phyloP scores from a whole-genome alignment of 306 rosid genomes.

The Amphicarpaea edgeworthii region DNA sequence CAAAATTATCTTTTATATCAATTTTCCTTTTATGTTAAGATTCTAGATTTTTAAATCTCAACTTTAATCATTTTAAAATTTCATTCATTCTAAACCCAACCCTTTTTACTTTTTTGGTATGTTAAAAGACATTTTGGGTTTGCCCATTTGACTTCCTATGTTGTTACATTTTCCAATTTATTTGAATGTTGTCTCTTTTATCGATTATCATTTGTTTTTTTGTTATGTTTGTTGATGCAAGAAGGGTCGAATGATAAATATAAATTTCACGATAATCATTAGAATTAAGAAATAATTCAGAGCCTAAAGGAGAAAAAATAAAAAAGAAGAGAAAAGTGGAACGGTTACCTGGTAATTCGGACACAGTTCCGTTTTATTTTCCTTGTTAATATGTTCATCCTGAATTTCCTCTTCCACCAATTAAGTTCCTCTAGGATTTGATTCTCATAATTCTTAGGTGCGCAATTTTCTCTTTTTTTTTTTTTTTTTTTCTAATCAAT shows the following conservation, averaged over 20 bases:
- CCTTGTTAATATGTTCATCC: neutral
- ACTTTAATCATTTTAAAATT: neutral
- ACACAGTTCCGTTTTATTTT: conserved; percentile 36
- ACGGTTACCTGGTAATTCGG: conserved; percentile 45
- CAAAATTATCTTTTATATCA: no score
- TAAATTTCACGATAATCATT: neutral
- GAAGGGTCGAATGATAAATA: neutral
- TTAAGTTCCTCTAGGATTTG: conserved; percentile 37
- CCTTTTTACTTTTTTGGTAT: no score
- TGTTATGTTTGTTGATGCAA: neutral
- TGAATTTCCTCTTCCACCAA: conserved; percentile 4
- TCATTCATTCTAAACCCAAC: no score
- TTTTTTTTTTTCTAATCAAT: neutral
- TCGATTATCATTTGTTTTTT: neutral
- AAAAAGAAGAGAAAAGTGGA: conserved; percentile 9
- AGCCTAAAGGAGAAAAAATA: neutral
- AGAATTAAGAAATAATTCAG: neutral
- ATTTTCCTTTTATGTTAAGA: no score
- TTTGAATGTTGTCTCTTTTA: neutral
- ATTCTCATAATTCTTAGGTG: conserved; percentile 35
- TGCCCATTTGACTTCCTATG: no score
- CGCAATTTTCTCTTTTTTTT: neutral
- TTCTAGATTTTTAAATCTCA: neutral
- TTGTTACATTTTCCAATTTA: neutral
- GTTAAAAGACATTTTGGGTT: no score